Evolutionary conservation across 768 basidiomycete genomes (phyloP).

Genomic region (Saitozyma sp.): DNA sequence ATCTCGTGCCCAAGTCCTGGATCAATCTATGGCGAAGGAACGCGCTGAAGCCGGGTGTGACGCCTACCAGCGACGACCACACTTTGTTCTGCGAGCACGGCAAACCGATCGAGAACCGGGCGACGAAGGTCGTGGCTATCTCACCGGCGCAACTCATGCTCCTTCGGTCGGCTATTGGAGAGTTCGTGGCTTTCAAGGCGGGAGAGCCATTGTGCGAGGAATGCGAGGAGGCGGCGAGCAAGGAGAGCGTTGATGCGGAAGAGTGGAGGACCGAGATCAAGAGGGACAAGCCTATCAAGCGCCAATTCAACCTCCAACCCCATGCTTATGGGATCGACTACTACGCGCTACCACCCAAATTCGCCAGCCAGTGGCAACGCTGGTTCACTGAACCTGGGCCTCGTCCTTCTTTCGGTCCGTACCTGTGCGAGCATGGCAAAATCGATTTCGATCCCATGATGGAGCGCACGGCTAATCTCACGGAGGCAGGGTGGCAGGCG

Average conservation of each 20-base stretch:
- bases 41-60: too few species aligned
- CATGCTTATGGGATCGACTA: conserved; percentile 14
- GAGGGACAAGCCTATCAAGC: conserved; percentile 13
- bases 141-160: conserved; percentile 19
- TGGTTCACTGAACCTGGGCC: conserved; percentile 8
- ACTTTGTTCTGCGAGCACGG: conserved; percentile 34
- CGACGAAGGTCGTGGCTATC: neutral
- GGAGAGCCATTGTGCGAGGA: conserved; percentile 10
- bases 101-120: conserved; percentile 19
- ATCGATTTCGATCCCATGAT: conserved; percentile 30
- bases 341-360: conserved; percentile 21
- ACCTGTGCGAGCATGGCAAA: conserved; percentile 28
- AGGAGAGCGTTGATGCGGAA: conserved; percentile 2
- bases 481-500: conserved; percentile 20
- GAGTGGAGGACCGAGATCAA: conserved; percentile 8
- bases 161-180: conserved; percentile 20
- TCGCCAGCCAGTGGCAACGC: conserved; percentile 12
- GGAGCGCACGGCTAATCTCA: conserved; percentile 8
- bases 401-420: conserved; percentile 11
- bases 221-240: conserved; percentile 3
- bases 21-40: too few species aligned
- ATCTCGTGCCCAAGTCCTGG: conserved; percentile 28
- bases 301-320: conserved; percentile 5
- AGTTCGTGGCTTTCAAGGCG: conserved; percentile 12
- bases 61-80: conserved; percentile 19